Base-by-base conservation (phyloP, 306 rosid species). In the Vigna hirtella region DNA sequence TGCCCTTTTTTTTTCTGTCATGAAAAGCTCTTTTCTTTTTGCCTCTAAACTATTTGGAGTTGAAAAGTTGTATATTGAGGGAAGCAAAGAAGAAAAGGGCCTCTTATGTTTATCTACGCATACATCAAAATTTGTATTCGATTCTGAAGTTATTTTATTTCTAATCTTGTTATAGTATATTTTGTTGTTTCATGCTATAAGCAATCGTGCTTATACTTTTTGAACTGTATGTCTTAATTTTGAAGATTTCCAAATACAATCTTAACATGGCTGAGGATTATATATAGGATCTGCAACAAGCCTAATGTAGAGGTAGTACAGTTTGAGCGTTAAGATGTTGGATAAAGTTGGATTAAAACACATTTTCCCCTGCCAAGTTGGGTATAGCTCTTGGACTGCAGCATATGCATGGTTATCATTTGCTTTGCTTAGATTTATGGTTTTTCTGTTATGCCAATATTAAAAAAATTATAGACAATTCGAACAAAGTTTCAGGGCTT, bases 221-320 rank as follows among this genome's bases (percentile, higher is more conserved):
- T 16, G 34, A 62, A 62, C 68, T 16, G 15, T 43, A 62, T 62
- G 42, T 32, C 68, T 62, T 13, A 62, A 14, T 32, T 32, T 62
- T 62, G 68, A 63, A 63, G 17, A 63, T 36, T n/a, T 3, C 68
- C 14, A 34, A 63, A 63, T 22, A 63, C 13, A n/a, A 16, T 63
- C 66, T 59, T 59, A 13, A 13, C 18, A 59, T 59, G 0, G 10
- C 8, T 13, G 32, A 56, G 15, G 32, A 26, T 26, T 26, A 56
- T 56, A 20, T 9, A 56, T 28, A 56, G 32, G 32, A 56, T 56
- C 32, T 56, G 32, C 14, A 56, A 18, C 61, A 9, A 56, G 62
- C 26, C 62, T 32, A 9, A 20, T 9, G 32, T 14, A 53, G 28
- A 18, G 13, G 28, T 26, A 26, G 13, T 1, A 18, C 26, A 18